phyloP scores from a whole-genome alignment of 192 early-diverging fungal species.

The Rhizophagus clarus region DNA sequence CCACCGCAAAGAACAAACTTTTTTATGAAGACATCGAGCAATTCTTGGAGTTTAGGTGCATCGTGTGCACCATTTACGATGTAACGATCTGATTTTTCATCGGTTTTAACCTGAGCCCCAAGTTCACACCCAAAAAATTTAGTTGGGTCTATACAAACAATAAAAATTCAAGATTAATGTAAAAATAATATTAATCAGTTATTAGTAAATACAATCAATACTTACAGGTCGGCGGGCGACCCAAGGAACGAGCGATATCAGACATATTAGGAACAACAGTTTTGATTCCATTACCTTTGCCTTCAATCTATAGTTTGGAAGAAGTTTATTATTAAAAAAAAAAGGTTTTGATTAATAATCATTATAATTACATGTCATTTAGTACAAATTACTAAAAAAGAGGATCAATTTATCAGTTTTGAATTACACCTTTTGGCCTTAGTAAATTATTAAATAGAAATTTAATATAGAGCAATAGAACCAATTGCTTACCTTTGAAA shows the following conservation, averaged over 20 bases:
- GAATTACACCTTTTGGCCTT: too few relatives aligned
- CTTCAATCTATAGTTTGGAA: conserved; percentile 73
- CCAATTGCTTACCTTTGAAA: conserved; percentile 57
- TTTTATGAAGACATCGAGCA: conserved; percentile 90
- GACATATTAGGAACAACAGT: conserved; percentile 97
- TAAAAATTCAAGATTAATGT: neutral
- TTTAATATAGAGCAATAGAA: too few relatives aligned
- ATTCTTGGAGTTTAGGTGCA: conserved; percentile 77
- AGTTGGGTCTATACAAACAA: conserved; percentile 59
- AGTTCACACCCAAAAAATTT: conserved; percentile 97
- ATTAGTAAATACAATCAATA: neutral
- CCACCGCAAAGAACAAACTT: conserved; percentile 91
- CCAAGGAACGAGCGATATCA: conserved; percentile 87
- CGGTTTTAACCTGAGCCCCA: conserved; percentile 89
- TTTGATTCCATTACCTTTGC: conserved; percentile 99
- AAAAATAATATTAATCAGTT: conserved; percentile 20
- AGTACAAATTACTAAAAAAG: too few relatives aligned
- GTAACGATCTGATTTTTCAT: conserved; percentile 89
- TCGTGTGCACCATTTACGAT: conserved; percentile 96
- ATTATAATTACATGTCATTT: neutral
- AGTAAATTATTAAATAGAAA: too few relatives aligned
- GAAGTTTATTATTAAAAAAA: too few relatives aligned
- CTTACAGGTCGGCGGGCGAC: conserved; percentile 83
- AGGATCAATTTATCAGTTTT: too few relatives aligned
- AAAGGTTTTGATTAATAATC: neutral